Evolutionary conservation across 495 filamentous ascomycete species (phyloP).

Genomic region (Aspergillus kassunensis): DNA sequence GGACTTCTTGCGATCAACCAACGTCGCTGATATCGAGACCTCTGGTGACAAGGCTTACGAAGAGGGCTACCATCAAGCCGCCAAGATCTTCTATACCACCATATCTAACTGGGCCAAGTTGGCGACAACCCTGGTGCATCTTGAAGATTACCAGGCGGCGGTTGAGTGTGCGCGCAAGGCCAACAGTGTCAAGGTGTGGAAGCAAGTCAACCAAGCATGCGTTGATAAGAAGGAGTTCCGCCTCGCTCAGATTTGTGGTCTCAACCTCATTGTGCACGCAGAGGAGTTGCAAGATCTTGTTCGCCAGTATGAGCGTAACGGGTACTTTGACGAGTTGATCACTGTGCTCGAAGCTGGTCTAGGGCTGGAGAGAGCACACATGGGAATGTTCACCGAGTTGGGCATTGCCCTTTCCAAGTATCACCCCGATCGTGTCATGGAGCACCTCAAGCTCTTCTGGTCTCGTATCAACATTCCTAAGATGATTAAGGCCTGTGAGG

Average conservation of each 20-base stretch:
- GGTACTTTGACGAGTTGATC: constrained; percentile 98
- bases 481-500: constrained; percentile 93
- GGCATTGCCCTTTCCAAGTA: constrained; percentile 96
- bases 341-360: constrained; percentile 90
- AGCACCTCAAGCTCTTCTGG: constrained; percentile 99
- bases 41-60: constrained; percentile 97
- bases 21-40: constrained; percentile 91
- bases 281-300: constrained; percentile 93
- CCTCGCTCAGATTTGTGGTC: constrained; percentile 96
- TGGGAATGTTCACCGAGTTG: constrained; percentile 96
- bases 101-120: constrained; percentile 99
- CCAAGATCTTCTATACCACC: constrained; percentile 97
- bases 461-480: constrained; percentile 97
- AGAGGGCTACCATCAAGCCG: constrained; percentile 91
- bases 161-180: constrained; percentile 98
- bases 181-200: constrained; percentile 99
- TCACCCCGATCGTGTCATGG: constrained; percentile 94
- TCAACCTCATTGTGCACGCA: constrained; percentile 97
- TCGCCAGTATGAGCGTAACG: constrained; percentile 92
- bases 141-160: constrained; percentile 95
- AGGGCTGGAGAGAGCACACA: constrained; percentile 84
- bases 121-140: constrained; percentile 91
- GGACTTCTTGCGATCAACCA: constrained; percentile 90
- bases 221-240: constrained; percentile 99
- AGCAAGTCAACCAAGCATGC: constrained; percentile 96